phyloP scores from a whole-genome alignment of 176 grass and related monocot genomes.

The Saccharum officinarum region DNA sequence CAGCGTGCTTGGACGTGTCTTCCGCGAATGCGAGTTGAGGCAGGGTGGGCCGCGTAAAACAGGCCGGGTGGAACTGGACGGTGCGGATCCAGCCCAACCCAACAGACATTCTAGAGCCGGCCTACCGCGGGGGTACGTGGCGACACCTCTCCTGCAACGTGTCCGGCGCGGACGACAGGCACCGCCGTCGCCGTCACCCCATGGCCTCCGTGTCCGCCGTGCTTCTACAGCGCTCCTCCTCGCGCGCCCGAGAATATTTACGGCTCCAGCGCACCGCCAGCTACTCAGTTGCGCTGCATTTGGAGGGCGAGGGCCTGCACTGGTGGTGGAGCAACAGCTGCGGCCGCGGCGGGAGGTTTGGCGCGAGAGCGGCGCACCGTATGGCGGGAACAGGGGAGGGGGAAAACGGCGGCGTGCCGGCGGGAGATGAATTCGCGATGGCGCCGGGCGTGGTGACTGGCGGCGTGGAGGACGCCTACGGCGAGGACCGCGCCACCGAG shows the following conservation, averaged over 20 bases:
- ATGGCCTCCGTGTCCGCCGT: constrained; percentile 30
- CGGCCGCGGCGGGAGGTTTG: not conserved
- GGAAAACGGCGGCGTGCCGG: constrained; percentile 19
- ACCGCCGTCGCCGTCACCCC: constrained; percentile 19
- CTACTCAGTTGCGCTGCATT: constrained; percentile 3
- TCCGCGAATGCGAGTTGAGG: not conserved
- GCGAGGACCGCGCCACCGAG: constrained; percentile 55
- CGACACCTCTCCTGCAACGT: constrained; percentile 41
- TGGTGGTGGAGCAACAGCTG: not conserved
- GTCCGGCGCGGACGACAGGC: constrained; percentile 23
- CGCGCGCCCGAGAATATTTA: constrained; percentile 29
- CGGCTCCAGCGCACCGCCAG: not conserved
- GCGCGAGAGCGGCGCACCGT: constrained; percentile 26
- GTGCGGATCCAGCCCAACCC: not conserved
- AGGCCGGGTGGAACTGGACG: not conserved
- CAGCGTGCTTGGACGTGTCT: not conserved
- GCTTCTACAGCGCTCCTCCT: constrained; percentile 17
- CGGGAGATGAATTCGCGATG: not conserved
- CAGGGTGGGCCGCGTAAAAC: not conserved
- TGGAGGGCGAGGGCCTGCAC: not conserved
- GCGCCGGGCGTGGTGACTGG: constrained; percentile 28
- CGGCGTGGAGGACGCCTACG: constrained; percentile 57
- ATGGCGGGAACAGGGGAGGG: constrained; percentile 41
- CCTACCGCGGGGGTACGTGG: constrained; percentile 33
- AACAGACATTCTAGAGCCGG: constrained; percentile 30